Conservation (phyloP, 345 rosid species). For the Citrus inodora region DNA sequence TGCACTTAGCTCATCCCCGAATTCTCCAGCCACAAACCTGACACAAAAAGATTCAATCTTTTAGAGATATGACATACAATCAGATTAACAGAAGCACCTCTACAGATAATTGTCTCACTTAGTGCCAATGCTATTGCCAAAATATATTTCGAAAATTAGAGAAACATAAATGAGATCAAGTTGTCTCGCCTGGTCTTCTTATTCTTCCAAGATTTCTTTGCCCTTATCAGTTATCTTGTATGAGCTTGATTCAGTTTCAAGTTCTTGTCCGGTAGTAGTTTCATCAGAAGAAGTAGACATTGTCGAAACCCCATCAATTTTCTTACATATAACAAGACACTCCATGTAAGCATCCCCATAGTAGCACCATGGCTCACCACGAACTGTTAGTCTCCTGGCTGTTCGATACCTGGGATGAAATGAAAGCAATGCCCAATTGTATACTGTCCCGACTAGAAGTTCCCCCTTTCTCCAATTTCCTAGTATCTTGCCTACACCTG, state of each 20-base stretch:
- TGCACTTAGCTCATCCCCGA: neutral
- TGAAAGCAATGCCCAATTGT: conserved; percentile 20
- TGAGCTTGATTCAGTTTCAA: neutral
- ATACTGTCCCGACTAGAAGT: conserved; percentile 16
- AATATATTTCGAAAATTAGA: neutral
- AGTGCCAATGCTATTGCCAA: too few species aligned
- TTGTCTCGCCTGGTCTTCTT: neutral
- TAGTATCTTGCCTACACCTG: conserved; percentile 17
- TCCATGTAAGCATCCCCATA: conserved; percentile 19
- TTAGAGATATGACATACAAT: neutral
- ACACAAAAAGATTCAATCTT: neutral
- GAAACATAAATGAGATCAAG: neutral
- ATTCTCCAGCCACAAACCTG: neutral
- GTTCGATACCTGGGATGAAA: neutral
- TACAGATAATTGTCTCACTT: neutral
- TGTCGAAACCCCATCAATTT: neutral
- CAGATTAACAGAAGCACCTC: neutral
- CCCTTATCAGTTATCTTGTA: neutral
- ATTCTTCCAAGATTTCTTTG: neutral
- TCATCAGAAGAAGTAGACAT: neutral
- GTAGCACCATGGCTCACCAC: conserved; percentile 21
- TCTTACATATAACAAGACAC: conserved; percentile 19
- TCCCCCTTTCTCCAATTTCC: conserved; percentile 24
- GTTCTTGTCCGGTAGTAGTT: neutral
- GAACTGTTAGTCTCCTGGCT: conserved; percentile 11